Percentiles rank a stretch among this genome's conserved stretches.
Evolutionary conservation across 441 rosid species (phyloP).

Genomic region (Pelargonium australe): DNA sequence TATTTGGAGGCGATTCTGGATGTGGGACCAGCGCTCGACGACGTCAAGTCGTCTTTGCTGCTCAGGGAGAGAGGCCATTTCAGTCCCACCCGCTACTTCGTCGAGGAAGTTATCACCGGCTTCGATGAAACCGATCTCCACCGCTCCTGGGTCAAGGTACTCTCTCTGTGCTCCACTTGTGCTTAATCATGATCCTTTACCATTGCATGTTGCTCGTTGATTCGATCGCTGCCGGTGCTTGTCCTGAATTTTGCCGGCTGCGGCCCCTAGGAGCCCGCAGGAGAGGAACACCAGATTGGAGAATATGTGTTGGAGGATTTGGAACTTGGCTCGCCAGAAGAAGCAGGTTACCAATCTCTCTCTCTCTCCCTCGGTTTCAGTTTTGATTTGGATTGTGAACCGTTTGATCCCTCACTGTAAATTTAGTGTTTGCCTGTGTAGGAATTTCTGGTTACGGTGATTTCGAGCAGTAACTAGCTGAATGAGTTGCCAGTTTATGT

Average conservation of each 20-base stretch:
- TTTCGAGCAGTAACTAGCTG: too few species aligned
- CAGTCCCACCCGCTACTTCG: conserved; percentile 96
- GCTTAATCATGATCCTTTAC: too few species aligned
- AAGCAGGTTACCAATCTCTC: conserved; percentile 54
- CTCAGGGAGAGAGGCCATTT: conserved; percentile 90
- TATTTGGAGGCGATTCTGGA: conserved; percentile 95
- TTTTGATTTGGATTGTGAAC: not conserved
- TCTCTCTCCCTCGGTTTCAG: not conserved
- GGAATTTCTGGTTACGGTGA: too few species aligned
- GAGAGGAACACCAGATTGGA: conserved; percentile 87
- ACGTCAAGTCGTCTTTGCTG: conserved; percentile 70
- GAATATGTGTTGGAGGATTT: conserved; percentile 94
- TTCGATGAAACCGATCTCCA: conserved; percentile 98
- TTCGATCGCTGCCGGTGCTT: too few species aligned
- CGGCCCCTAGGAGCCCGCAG: conserved; percentile 78
- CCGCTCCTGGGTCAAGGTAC: conserved; percentile 75
- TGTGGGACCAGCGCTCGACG: conserved; percentile 84
- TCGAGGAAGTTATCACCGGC: conserved; percentile 94
- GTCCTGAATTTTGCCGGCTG: too few species aligned
- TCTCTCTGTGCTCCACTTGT: too few species aligned
- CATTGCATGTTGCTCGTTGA: too few species aligned
- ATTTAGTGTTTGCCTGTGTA: too few species aligned
- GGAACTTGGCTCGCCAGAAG: conserved; percentile 93
- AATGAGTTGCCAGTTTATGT: too few species aligned
- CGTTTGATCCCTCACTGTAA: too few species aligned